Evolutionary conservation across 768 basidiomycete species (phyloP).

Genomic region (Boletus pseudopeckii): DNA sequence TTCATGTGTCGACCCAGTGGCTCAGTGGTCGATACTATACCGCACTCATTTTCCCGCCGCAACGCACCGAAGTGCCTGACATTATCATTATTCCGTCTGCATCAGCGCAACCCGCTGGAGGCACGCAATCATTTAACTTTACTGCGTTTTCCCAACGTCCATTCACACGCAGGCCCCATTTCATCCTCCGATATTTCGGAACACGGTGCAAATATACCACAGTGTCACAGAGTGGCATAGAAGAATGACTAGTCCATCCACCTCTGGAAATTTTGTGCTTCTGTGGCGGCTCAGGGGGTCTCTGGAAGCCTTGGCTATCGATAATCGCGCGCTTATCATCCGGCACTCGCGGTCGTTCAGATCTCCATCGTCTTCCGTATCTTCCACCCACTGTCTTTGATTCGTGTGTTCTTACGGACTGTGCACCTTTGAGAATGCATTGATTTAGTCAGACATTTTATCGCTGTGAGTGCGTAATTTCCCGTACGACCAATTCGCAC

Average conservation of each 20-base stretch:
- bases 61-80: neutral
- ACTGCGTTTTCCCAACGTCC: conserved; percentile 4
- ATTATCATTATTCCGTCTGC: neutral
- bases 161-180: conserved; percentile 19
- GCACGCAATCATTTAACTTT: conserved; percentile 18
- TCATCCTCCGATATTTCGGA: conserved; percentile 10
- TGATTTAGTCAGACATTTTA: neutral
- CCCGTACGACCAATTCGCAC: neutral
- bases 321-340: conserved; percentile 26
- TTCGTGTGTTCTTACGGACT: neutral
- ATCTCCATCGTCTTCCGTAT: neutral
- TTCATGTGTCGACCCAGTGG: neutral
- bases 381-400: neutral
- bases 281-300: conserved; percentile 24
- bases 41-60: neutral
- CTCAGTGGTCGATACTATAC: neutral
- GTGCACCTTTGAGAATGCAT: neutral
- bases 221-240: conserved; percentile 15
- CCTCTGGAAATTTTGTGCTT: conserved; percentile 25
- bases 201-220: conserved; percentile 15
- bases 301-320: conserved; percentile 21
- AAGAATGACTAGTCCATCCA: conserved; percentile 18
- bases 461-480: conserved; percentile 8
- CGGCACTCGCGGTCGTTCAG: neutral
- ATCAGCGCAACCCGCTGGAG: conserved; percentile 4